Base-by-base conservation (phyloP, 257 asterid species). In the Fraxinus quadrangulata region DNA sequence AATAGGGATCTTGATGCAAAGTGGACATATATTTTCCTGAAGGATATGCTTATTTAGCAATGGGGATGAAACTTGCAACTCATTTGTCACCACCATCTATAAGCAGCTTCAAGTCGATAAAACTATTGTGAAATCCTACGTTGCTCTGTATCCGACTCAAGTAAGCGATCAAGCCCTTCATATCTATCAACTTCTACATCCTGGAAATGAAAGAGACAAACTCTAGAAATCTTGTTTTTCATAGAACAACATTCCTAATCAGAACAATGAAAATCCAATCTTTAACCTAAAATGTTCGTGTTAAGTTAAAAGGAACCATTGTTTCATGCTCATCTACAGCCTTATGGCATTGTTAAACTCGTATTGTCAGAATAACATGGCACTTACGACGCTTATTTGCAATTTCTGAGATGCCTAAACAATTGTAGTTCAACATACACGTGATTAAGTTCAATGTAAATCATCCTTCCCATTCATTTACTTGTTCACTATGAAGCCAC, bases 401-500 rank as follows among this genome's bases (percentile, higher is more conserved):
- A 73, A 73, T 70, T 68, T 77, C 78, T 61, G 81, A 54, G 67
- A 78, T 77, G 77, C 72, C 49, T 77, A 67, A 88, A 84, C 81
- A 76, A 82, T 81, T 37, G 74, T 81, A 80, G 51, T 75, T 73
- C 75, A 61, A 45, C 65, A 73, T 37, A 78, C 69, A 70, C 75
- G 76, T 72, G 76, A 78, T 28, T 77, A 75, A 88, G 77, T 74
- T 67, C 59, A 85, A 82, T 76, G 68, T 80, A 84, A 81, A 84
- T 67, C 83, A 79, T 61, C 84, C 68, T 67, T 75, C 28, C 71
- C 17, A 45, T 12, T 49, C 59, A 56, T 56, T 59, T n/a, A 23
- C 13, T 23, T 21, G 23, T 59, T 59, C 31, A 31, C 81, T 86
- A 91, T n/a, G 96, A 90, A n/a, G 94, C 90, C 77, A 88, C 86